phyloP scores from a whole-genome alignment of 305 asterid species.

The Plantago rigida region DNA sequence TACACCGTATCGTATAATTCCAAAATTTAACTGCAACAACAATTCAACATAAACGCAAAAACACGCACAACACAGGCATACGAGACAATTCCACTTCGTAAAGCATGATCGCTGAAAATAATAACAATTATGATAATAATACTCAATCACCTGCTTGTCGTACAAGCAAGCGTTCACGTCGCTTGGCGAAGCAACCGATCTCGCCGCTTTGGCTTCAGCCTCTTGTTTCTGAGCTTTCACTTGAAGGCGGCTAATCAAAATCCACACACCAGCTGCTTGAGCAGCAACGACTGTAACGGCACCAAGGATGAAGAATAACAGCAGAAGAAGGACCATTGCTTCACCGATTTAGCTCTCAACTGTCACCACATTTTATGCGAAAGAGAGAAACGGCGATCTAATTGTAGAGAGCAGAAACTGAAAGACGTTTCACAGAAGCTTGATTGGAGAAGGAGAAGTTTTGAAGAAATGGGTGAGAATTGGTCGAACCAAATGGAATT shows the following conservation, averaged over 20 bases:
- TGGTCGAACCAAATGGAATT: no score
- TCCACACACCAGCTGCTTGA: constrained; percentile 46
- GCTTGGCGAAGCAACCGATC: constrained; percentile 22
- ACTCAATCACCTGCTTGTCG: constrained; percentile 56
- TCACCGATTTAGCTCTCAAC: background rate
- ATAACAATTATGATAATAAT: constrained; percentile 4
- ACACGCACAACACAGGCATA: no score
- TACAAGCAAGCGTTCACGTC: constrained; percentile 41
- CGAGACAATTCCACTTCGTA: no score
- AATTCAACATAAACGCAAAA: no score
- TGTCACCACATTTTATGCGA: no score
- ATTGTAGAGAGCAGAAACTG: no score
- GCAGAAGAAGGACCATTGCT: constrained; percentile 37
- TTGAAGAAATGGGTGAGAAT: no score
- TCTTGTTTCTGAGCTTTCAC: constrained; percentile 35
- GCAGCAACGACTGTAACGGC: constrained; percentile 46
- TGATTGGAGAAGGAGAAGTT: no score
- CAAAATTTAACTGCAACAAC: no score
- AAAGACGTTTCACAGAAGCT: no score
- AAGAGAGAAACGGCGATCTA: no score
- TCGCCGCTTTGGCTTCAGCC: constrained; percentile 24
- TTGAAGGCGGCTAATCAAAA: constrained; percentile 47
- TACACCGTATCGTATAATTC: no score
- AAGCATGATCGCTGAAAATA: background rate
- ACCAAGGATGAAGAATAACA: constrained; percentile 51